Percentiles rank a stretch among this genome's conserved stretches.
Conservation (phyloP, 768 basidiomycete species). For the Russula vinacea region DNA sequence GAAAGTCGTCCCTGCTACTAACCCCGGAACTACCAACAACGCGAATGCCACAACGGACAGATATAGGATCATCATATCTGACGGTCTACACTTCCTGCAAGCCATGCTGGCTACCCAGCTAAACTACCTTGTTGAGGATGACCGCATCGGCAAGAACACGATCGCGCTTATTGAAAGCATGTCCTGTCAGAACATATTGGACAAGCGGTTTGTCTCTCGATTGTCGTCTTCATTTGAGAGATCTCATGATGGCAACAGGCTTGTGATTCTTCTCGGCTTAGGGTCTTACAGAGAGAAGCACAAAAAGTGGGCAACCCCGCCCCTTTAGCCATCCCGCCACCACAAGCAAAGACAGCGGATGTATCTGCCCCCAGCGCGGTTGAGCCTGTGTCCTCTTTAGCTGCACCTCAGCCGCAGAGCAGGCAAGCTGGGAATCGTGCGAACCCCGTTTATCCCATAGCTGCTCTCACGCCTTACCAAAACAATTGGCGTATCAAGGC, state of each 20-base stretch:
- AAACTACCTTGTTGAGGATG: conserved; percentile 67
- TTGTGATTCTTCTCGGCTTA: conserved; percentile 77
- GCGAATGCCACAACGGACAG: conserved; percentile 41
- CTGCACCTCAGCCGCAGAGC: conserved; percentile 13
- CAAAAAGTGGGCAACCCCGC: conserved; percentile 75
- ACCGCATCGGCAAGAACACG: conserved; percentile 59
- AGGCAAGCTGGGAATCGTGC: conserved; percentile 30
- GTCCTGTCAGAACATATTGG: conserved; percentile 80
- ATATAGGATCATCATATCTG: conserved; percentile 83
- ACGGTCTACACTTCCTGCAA: conserved; percentile 82
- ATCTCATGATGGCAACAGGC: conserved; percentile 42
- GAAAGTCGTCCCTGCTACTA: conserved; percentile 50
- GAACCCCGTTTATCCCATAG: conserved; percentile 72
- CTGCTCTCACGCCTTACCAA: conserved; percentile 92
- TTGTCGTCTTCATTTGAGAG: conserved; percentile 13
- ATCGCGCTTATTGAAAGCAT: conserved; percentile 70
- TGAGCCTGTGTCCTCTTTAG: conserved; percentile 25
- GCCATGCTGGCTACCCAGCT: conserved; percentile 94
- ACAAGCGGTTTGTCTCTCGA: conserved; percentile 61
- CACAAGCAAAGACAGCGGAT: conserved; percentile 28
- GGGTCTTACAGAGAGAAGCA: conserved; percentile 48
- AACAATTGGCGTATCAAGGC: conserved; percentile 99
- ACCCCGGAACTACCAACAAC: conserved; percentile 30
- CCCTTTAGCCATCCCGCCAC: conserved; percentile 35
- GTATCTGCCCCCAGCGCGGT: conserved; percentile 34